Evolutionary conservation across 2,329 filamentous ascomycete genomes (phyloP), one percentile per base, ranked within the genome.

Genomic region (Pseudonectria buxi): DNA sequence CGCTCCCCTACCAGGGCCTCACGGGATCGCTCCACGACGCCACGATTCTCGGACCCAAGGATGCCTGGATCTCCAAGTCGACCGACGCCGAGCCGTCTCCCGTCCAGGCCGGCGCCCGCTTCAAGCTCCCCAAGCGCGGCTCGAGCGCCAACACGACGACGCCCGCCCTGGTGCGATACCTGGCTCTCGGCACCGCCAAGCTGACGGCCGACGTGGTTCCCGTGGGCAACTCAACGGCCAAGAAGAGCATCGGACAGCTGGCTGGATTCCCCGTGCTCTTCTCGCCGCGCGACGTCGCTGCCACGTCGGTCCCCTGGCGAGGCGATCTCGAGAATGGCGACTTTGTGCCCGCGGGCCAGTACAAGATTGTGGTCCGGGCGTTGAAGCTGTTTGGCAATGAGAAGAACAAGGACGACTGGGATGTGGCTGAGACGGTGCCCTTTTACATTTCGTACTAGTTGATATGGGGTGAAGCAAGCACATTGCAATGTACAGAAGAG

Each of bases 371-470:
- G 1, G 57, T 74, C 22, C 63, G 63, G 37, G 67, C 71, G 3
- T 52, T 77, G 43, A 64, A 63, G 39, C 64, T 77, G 39, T 73
- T 70, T 47, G 73, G 73, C 5, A 61, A 76, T 37, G 53, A 56
- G 24, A 51, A 56, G 11, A 58, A 65, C 36, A 40, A 57, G 2
- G 55, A 52, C 4, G 68, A 76, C 32, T 77, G 71, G 55, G 71
- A 76, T 16, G 47, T 56, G 2, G 49, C 52, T 14, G 60, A 67
- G 46, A 62, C 68, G 10, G 49, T 53, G 1, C 36, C 58, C 1
- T 72, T 77, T 40, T 48, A 52, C n/a, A 65, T 76, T 32, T 49
- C 51, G 26, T 76, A 75, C 33, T 35, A 43, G 34, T 33, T 32
- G 16, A 28, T n/a, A 10, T 24, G 28, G 28, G 15, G 7, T 30